These are phyloP conservation scores for Benincasa hispida DNA, from an alignment of 306 rosid genomes.

Conservation along the genomic window DNA sequence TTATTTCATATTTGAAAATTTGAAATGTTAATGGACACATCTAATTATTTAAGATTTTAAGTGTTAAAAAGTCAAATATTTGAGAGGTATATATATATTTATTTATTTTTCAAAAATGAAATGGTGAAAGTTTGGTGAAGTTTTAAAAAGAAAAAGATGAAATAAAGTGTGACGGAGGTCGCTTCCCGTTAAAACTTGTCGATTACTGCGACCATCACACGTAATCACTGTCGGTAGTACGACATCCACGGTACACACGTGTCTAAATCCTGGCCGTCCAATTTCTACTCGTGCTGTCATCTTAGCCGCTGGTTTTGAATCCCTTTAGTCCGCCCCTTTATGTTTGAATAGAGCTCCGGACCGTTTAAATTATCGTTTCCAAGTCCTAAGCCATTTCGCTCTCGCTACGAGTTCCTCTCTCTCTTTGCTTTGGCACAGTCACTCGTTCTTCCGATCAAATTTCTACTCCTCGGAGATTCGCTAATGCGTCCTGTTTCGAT, in stretches of 20 bases:
- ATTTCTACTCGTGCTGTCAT: neutral
- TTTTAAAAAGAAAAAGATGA: neutral
- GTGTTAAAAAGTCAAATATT: no score
- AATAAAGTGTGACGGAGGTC: neutral
- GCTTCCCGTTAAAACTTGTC: neutral
- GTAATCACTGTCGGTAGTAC: neutral
- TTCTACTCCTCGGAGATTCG: neutral
- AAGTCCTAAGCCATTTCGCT: neutral
- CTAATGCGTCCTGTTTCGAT: neutral
- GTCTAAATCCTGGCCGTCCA: neutral
- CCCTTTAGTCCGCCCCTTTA: slow-evolving; percentile 48
- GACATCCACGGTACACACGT: neutral
- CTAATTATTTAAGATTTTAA: no score
- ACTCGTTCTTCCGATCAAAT: neutral
- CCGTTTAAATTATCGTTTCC: slow-evolving; percentile 6
- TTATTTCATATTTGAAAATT: no score
- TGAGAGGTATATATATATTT: no score
- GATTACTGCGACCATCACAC: neutral
- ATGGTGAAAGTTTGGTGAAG: neutral
- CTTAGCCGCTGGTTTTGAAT: slow-evolving; percentile 39
- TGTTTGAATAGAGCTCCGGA: slow-evolving; percentile 50
- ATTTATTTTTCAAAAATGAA: neutral
- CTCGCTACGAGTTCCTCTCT: neutral
- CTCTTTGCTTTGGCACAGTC: neutral
- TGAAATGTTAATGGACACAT: no score